These are phyloP conservation scores for Penicillium crystallinum DNA, from an alignment of 495 filamentous ascomycete genomes.

Conservation along the genomic window DNA sequence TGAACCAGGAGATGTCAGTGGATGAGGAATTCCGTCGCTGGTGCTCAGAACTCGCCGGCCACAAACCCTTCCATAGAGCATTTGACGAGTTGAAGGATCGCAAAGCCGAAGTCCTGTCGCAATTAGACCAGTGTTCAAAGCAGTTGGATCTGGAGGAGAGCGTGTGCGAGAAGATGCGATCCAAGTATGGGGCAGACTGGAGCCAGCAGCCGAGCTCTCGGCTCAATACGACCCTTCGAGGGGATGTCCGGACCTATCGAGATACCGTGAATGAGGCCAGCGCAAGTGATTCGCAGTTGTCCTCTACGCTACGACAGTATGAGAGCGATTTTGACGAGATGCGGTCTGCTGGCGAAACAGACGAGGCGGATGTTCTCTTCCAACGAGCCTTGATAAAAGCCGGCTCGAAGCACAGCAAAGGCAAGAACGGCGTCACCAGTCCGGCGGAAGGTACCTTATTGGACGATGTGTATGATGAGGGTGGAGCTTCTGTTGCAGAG, in stretches of 20 bases:
- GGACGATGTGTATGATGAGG: constrained; percentile 86
- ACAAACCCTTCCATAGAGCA: constrained; percentile 66
- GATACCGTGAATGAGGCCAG: constrained; percentile 86
- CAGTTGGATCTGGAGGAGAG: constrained; percentile 94
- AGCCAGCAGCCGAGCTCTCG: constrained; percentile 91
- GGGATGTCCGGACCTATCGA: constrained; percentile 78
- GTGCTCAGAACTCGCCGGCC: constrained; percentile 85
- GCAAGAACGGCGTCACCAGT: constrained; percentile 57
- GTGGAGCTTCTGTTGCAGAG: constrained; percentile 71
- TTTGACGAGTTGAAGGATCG: constrained; percentile 74
- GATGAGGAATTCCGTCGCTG: constrained; percentile 89
- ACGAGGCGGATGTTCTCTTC: constrained; percentile 85
- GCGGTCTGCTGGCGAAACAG: constrained; percentile 80
- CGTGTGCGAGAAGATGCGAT: constrained; percentile 98
- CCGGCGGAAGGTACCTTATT: constrained; percentile 73
- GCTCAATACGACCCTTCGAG: constrained; percentile 79
- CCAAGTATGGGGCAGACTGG: constrained; percentile 94
- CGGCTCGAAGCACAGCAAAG: constrained; percentile 55
- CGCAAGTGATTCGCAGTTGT: constrained; percentile 81
- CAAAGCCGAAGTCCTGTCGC: constrained; percentile 63
- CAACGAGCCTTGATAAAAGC: constrained; percentile 74
- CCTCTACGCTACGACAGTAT: constrained; percentile 74
- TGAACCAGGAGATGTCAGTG: constrained; percentile 81
- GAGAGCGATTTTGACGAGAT: constrained; percentile 92
- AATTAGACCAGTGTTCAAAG: constrained; percentile 74